A percentile compares a stretch with the other conserved stretches of the same genome.
Conservation (phyloP, 306 rosid species). For the Psophocarpus tetragonolobus region DNA sequence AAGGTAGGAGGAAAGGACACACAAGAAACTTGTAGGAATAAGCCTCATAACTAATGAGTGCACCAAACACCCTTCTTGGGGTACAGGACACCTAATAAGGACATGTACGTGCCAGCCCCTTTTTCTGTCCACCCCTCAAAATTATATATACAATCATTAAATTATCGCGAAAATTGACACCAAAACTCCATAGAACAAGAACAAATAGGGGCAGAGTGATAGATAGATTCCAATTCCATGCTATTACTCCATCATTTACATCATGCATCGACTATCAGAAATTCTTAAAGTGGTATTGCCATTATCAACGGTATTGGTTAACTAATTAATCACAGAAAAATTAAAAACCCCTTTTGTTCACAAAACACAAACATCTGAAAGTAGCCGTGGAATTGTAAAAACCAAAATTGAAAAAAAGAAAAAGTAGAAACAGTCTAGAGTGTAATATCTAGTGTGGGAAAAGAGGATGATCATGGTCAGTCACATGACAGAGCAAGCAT, state of each 20-base stretch:
- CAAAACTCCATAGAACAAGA: neutral
- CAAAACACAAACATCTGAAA: constrained; percentile 8
- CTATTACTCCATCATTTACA: constrained; percentile 3
- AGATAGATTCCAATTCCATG: constrained; percentile 25
- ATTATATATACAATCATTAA: constrained; percentile 22
- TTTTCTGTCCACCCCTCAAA: neutral
- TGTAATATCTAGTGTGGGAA: neutral
- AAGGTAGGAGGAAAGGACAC: constrained; percentile 20
- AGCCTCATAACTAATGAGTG: constrained; percentile 12
- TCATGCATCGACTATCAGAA: neutral
- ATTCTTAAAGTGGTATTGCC: constrained; percentile 1
- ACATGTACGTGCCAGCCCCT: neutral
- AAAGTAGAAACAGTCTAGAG: neutral
- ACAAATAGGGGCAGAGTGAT: neutral
- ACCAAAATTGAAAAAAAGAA: neutral
- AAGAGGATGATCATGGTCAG: no score
- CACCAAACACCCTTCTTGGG: constrained; percentile 21
- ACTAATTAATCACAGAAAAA: constrained; percentile 9
- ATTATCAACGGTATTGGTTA: neutral
- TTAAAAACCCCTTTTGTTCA: neutral
- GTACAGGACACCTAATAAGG: constrained; percentile 47
- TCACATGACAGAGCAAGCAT: constrained; percentile 87
- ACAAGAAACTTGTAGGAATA: constrained; percentile 28
- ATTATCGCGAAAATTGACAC: constrained; percentile 12
- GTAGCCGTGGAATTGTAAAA: neutral